These are phyloP conservation scores for Xenoacremonium recifei DNA, from an alignment of 2,329 filamentous ascomycete species.

Conservation along the genomic window DNA sequence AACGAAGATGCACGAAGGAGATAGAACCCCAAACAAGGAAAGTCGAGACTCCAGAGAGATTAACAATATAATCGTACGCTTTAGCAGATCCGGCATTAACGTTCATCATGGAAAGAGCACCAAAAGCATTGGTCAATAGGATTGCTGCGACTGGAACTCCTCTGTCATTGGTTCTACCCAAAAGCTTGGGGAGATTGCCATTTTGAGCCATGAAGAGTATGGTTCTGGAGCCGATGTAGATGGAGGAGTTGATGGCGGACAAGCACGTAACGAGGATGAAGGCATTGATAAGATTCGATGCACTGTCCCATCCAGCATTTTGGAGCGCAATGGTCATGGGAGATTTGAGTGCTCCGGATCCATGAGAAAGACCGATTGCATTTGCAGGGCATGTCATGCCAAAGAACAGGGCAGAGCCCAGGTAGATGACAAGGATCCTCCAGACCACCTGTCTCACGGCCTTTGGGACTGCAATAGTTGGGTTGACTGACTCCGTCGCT, in stretches of 20 bases:
- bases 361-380: slow-evolving; percentile 42
- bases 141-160: background rate
- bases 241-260: background rate
- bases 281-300: slow-evolving; percentile 53
- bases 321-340: slow-evolving; percentile 58
- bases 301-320: slow-evolving; percentile 43
- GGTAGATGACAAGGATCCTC: slow-evolving; percentile 36
- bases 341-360: slow-evolving; percentile 43
- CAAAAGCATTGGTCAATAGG: background rate
- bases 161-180: background rate
- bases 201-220: background rate
- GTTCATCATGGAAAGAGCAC: background rate
- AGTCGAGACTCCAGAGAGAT: background rate
- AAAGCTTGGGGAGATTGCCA: background rate
- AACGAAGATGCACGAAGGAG: background rate
- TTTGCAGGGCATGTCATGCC: slow-evolving; percentile 36
- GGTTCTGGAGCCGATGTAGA: background rate
- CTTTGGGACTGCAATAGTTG: slow-evolving; percentile 33
- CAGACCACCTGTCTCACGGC: slow-evolving; percentile 33
- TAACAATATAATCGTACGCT: background rate
- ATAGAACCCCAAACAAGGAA: background rate
- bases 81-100: background rate
- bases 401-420: slow-evolving; percentile 37
- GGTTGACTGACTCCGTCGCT: slow-evolving; percentile 33
- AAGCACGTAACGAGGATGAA: background rate